Evolutionary conservation across 78 protist genomes (phyloP).

Genomic region (Dictyostelium capitatum): DNA sequence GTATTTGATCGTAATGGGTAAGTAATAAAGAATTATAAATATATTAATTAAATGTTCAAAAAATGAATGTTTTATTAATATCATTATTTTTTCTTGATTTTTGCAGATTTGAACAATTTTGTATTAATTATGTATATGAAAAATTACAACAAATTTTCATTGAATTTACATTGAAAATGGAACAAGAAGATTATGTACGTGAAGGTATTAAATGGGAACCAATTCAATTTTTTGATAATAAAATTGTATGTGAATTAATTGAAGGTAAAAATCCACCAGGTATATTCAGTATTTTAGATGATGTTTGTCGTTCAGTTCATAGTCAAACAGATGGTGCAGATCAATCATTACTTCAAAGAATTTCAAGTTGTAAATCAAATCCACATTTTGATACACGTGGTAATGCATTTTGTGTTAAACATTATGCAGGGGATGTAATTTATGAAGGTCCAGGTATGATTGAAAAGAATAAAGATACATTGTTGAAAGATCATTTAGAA

Average conservation of each 20-base stretch:
- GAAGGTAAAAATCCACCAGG: slow-evolving; percentile 88
- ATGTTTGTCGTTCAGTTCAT: slow-evolving; percentile 89
- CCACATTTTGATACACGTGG: slow-evolving; percentile 81
- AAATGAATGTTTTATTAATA: too few relatives aligned
- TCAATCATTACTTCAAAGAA: slow-evolving; percentile 32
- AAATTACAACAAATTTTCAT: slow-evolving; percentile 95
- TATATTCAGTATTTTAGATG: slow-evolving; percentile 65
- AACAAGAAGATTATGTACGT: slow-evolving; percentile 93
- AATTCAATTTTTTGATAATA: slow-evolving; percentile 92
- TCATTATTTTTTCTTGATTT: too few relatives aligned
- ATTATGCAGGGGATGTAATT: slow-evolving; percentile 96
- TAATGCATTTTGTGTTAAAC: slow-evolving; percentile 82
- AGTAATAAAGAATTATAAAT: too few relatives aligned
- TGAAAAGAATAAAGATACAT: slow-evolving; percentile 95
- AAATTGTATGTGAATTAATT: slow-evolving; percentile 87
- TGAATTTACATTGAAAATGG: slow-evolving; percentile 91
- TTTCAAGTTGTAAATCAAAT: slow-evolving; percentile 50
- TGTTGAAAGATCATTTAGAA: slow-evolving; percentile 85
- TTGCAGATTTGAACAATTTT: slow-evolving; percentile 96
- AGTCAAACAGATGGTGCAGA: slow-evolving; percentile 81
- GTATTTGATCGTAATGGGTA: slow-evolving; percentile 86
- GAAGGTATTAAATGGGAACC: slow-evolving; percentile 94
- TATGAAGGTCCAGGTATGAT: slow-evolving; percentile 89
- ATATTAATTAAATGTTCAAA: too few relatives aligned
- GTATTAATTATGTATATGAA: slow-evolving; percentile 97